Percentiles rank a stretch among this genome's conserved stretches.
phyloP scores from a whole-genome alignment of 805 yeast species.

The Sugiyamaella marilandica region DNA sequence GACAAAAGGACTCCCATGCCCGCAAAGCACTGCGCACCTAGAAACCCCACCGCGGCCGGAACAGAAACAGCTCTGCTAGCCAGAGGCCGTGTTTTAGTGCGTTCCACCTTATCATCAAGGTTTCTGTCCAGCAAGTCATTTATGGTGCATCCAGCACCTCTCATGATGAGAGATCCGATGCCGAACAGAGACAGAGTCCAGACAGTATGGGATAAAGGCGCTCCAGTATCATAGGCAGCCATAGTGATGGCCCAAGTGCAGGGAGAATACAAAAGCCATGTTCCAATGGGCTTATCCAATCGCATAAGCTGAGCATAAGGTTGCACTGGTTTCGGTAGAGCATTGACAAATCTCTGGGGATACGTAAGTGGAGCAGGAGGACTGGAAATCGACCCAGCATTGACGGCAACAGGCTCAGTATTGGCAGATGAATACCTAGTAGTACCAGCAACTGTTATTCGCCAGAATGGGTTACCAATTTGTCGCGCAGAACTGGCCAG shows the following conservation, averaged over 20 bases:
- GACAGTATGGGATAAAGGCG: slow-evolving; percentile 59
- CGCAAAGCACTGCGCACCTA: slow-evolving; percentile 66
- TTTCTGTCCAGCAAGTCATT: slow-evolving; percentile 85
- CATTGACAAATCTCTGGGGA: slow-evolving; percentile 29
- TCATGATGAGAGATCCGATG: slow-evolving; percentile 82
- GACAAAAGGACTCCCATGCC: slow-evolving; percentile 69
- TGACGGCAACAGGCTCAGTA: neutral
- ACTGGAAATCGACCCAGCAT: neutral
- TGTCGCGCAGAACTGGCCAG: too few species aligned
- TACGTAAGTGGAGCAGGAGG: slow-evolving; percentile 22
- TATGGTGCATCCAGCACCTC: slow-evolving; percentile 97
- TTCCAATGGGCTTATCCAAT: slow-evolving; percentile 93
- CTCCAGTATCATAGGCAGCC: slow-evolving; percentile 69
- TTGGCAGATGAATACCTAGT: neutral
- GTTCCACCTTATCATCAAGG: slow-evolving; percentile 75
- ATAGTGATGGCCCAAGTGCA: slow-evolving; percentile 89
- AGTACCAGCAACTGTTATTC: too few species aligned
- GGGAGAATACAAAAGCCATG: slow-evolving; percentile 76
- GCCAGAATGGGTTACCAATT: too few species aligned
- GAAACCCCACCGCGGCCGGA: slow-evolving; percentile 62
- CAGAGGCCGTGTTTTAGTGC: slow-evolving; percentile 89
- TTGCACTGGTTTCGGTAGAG: slow-evolving; percentile 65
- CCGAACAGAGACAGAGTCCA: slow-evolving; percentile 68
- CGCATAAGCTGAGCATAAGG: slow-evolving; percentile 93
- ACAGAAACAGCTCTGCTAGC: slow-evolving; percentile 78